Base-by-base conservation (phyloP, 75 land plant species). In the Gnetum montanum region DNA sequence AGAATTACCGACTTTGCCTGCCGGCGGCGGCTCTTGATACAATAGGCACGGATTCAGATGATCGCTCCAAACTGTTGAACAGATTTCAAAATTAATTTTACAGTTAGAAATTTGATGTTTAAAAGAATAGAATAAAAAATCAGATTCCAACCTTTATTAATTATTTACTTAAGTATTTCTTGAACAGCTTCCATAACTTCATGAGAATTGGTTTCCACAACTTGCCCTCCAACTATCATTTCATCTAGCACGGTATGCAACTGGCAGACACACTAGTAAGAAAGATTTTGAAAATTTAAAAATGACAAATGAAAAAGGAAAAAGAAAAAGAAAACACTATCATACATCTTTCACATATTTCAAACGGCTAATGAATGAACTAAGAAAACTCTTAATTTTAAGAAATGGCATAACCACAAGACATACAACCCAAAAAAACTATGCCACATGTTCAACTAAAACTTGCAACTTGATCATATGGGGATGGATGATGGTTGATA, bases 221-320 rank as follows among this genome's bases (percentile, higher is more conserved):
- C 98, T 67, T 89, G 98, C 36, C 98, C 98, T 55, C 90, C 98
- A 49, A 89, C 66, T 29, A 94, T 65, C 27, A 89, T 85, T 61
- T 94, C 98, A 78, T 94, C 96, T 23, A 94, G 34, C 25, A 94
- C 75, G n/a, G 96, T 83, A 53, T 94, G 89, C 62, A 94, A 62
- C 96, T 94, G 84, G 55, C 58, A n/a, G 13, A 38, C 28, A 30
- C n/a, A n/a, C n/a, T n/a, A n/a, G n/a, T n/a, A n/a, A n/a, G n/a
- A n/a, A n/a, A n/a, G n/a, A n/a, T n/a, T n/a, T n/a, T n/a, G n/a
- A n/a, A n/a, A n/a, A n/a, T 6, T 11, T 52, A 23, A 47, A 46
- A 49, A 19, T 25, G 20, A 16, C 12, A 5, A 67, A 26, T 20
- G 20, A 6, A n/a, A 28, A 25, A 31, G 41, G 61, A 36, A 22